Base-by-base conservation (phyloP, 2,329 filamentous ascomycete genomes). In the Ophiostoma sp. region DNA sequence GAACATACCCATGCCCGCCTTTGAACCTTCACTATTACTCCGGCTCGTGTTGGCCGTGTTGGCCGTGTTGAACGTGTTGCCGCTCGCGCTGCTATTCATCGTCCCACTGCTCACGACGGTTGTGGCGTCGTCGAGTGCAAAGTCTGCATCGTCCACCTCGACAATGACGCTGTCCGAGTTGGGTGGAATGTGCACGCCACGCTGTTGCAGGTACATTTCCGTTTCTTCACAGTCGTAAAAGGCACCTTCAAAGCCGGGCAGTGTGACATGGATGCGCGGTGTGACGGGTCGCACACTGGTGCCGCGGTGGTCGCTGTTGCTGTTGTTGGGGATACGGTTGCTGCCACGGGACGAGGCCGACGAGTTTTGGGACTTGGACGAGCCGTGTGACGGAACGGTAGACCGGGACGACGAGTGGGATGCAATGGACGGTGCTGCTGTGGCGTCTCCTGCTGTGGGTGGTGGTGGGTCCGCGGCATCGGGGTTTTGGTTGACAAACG, bases 201-300 rank as follows among this genome's bases (percentile, higher is more conserved):
- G 87, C 69, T 87, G 85, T 55, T 86, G 86, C 2, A 97, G 82
- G 78, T 94, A 96, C 15, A 88, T 85, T 80, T 96, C 92, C 0
- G 94, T 90, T 79, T 96, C 93, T 74, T 93, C 87, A 0, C 90
- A 83, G 78, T 96, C 93, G 77, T 92, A 93, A 84, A 93, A 96
- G 69, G 93, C 88, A 4, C 92, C 92, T 74, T 92, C 87, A 75
- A 91, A 92, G 0, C 89, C 91, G 0, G 87, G 85, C 8, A 90
- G 80, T 52, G 85, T 85, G 75, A 88, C 85, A 25, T 82, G 82
- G 76, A 92, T 84, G 19, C 84, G 83, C 15, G 80, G 78, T 50
- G 85, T 82, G 8, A 90, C 25, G 81, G 77, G 59, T 22, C 61
- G 61, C 12, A 74, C 69, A 15, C 39, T 6, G 17, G 82, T 79